Conservation (phyloP, 73 alveolate genomes). For the Tetrahymena malaccensis region DNA sequence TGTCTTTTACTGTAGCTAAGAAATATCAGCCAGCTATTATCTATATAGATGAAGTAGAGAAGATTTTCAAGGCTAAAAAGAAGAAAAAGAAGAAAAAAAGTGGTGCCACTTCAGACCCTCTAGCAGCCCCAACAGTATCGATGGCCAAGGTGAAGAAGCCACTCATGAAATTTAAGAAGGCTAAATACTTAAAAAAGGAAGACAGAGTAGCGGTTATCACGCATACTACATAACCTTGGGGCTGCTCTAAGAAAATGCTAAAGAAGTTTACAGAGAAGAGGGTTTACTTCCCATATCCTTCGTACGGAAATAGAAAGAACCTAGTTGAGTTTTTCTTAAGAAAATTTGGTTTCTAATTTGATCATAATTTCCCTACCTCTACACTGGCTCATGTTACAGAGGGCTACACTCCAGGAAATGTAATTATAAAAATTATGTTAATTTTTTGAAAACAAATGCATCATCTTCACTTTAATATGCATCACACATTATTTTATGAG, state of each 20-base stretch:
- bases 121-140: conserved; percentile 27
- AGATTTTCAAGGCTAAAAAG: conserved; percentile 64
- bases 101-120: conserved; percentile 14
- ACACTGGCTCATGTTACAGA: conserved; percentile 78
- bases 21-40: conserved; percentile 77
- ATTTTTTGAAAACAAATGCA: not conserved
- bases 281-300: conserved; percentile 82
- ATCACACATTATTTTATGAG: not conserved
- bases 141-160: conserved; percentile 40
- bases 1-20: conserved; percentile 72
- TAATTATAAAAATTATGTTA: not conserved
- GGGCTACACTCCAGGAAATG: conserved; percentile 84
- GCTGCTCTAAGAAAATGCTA: conserved; percentile 61
- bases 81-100: conserved; percentile 57
- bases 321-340: conserved; percentile 72
- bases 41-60: conserved; percentile 82
- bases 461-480: not conserved
- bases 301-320: conserved; percentile 64
- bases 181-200: conserved; percentile 40
- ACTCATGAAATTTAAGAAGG: conserved; percentile 45
- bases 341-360: conserved; percentile 52
- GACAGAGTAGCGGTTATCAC: conserved; percentile 69
- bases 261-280: conserved; percentile 70
- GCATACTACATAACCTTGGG: conserved; percentile 72
- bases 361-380: conserved; percentile 68